Conservation (phyloP, 176 grass and related monocot species). For the Juncus inflexus region DNA sequence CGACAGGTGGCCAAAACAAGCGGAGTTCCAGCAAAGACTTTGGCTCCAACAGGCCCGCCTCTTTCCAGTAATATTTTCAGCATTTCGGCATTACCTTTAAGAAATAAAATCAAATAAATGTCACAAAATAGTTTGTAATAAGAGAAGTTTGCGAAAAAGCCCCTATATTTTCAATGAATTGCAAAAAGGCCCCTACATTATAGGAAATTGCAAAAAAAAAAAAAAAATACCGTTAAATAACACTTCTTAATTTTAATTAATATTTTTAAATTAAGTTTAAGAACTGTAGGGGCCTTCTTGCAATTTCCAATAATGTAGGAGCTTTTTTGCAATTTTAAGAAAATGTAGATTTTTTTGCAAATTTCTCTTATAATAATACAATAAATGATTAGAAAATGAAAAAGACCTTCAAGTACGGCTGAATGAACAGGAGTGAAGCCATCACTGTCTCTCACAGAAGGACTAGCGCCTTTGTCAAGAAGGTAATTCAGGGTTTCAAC, state of each 20-base stretch:
- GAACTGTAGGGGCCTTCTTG: too few species aligned
- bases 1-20: slow-evolving; percentile 7
- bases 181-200: too few species aligned
- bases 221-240: too few species aligned
- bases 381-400: neutral
- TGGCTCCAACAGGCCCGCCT: neutral
- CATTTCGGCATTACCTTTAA: neutral
- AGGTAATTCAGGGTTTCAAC: slow-evolving; percentile 30
- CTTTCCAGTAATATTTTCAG: neutral
- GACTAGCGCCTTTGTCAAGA: slow-evolving; percentile 45
- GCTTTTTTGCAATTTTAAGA: too few species aligned
- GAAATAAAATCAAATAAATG: neutral
- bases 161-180: too few species aligned
- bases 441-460: neutral
- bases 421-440: slow-evolving; percentile 42
- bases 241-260: too few species aligned
- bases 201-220: too few species aligned
- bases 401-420: slow-evolving; percentile 32
- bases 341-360: too few species aligned
- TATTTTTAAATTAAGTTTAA: too few species aligned
- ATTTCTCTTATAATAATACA: neutral
- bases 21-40: neutral
- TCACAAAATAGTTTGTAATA: too few species aligned
- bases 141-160: too few species aligned
- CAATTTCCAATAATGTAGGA: too few species aligned